Evolutionary conservation across 2,329 filamentous ascomycete genomes (phyloP).

Genomic region (Pseudocercospora musae): DNA sequence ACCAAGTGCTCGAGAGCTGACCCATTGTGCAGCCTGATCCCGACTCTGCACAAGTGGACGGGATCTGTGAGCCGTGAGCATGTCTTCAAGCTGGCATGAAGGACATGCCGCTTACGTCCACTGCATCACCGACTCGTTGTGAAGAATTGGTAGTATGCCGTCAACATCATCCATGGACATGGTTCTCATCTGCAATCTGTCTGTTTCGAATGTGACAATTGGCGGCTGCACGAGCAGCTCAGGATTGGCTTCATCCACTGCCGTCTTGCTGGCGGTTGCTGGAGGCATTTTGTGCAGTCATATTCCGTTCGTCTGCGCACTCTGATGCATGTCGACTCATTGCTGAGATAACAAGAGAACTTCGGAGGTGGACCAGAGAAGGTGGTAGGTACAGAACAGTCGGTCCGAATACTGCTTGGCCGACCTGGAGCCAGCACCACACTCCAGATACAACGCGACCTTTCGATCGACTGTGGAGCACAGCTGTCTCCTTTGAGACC

Average conservation of each 20-base stretch:
- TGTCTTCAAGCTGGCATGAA: not conserved
- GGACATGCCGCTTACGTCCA: slow-evolving; percentile 47
- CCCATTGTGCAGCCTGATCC: slow-evolving; percentile 35
- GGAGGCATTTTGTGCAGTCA: not conserved
- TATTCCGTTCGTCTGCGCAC: not conserved
- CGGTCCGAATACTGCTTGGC: not conserved
- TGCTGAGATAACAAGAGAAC: not conserved
- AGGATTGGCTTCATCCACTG: slow-evolving; percentile 4
- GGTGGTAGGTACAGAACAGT: not conserved
- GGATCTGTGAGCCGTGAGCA: not conserved
- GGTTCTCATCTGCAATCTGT: slow-evolving; percentile 21
- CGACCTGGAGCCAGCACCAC: not conserved
- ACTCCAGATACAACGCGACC: too few relatives aligned
- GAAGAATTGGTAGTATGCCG: slow-evolving; percentile 48
- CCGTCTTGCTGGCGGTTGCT: not conserved
- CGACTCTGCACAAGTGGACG: slow-evolving; percentile 5
- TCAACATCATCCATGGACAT: slow-evolving; percentile 22
- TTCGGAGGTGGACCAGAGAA: not conserved
- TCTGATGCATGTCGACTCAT: not conserved
- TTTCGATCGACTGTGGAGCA: too few relatives aligned
- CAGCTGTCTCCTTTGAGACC: too few relatives aligned
- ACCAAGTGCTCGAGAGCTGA: slow-evolving; percentile 37
- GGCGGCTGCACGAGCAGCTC: slow-evolving; percentile 16
- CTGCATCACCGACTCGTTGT: slow-evolving; percentile 60
- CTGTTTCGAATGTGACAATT: slow-evolving; percentile 15